Base-by-base conservation (phyloP, 257 asterid genomes). In the Solanum lignicaule region DNA sequence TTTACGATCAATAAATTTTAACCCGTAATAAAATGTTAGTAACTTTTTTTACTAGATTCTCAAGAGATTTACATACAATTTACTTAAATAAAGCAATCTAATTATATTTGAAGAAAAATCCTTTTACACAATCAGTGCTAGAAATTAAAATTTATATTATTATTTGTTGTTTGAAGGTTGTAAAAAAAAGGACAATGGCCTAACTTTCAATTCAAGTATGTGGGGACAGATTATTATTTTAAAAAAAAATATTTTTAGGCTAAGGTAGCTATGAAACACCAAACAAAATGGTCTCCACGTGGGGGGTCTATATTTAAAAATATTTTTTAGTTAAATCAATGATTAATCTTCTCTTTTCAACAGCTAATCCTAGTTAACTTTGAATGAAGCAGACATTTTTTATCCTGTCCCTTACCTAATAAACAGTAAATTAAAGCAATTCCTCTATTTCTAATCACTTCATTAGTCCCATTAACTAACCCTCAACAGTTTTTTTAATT, bases 231-330 rank as follows among this genome's bases (percentile, higher is more conserved):
- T 16, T 72, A 9, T 18, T 41, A 3, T 39, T 39, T 18, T 21
- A 7, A 7, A 38, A 35, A 35, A 35, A 38, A 1, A 16, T 65
- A 35, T 66, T 66, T 32, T 71, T 33, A 41, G 88, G 87, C 78
- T 46, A 32, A 58, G 46, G 81, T 48, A 79, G 86, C 88, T 33
- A 83, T 87, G 89, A 66, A 86, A 86, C 89, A 89, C 88, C 86
- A 76, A 86, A 83, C 90, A 84, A 88, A 88, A 39, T 89, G 91
- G 93, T 88, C 91, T 88, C 93, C 91, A 88, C 90, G 88, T 89
- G 91, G 90, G 90, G 88, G 90, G 87, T 87, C 87, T 83, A 86
- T 89, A 87, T 31, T 86, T 43, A 69, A 85, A 87, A 88, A 46
- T 16, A 83, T 0, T 33, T 62, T 39, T 72, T 41, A 31, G 32